A percentile compares a stretch with the other conserved stretches of the same genome.
Conservation (phyloP, 129 eudicot species). For the Chrysanthemum makinoi region DNA sequence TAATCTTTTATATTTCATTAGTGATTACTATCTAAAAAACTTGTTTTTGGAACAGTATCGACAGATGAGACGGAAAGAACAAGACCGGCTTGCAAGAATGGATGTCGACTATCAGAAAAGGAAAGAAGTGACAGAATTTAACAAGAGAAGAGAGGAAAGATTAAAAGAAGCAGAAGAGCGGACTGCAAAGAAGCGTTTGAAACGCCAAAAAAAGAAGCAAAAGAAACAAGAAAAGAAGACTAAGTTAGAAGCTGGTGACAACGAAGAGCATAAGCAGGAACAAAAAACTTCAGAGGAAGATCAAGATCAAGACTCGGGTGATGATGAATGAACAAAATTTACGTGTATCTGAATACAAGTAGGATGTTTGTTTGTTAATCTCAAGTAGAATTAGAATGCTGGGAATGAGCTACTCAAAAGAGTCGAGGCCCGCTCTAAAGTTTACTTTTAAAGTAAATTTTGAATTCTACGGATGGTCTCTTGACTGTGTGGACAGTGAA, state of each 20-base stretch:
- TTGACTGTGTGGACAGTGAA: not conserved
- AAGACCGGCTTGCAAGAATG: constrained; percentile 88
- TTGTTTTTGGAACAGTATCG: constrained; percentile 59
- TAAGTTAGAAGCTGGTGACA: constrained; percentile 43
- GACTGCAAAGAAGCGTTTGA: constrained; percentile 85
- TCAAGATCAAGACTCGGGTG: constrained; percentile 39
- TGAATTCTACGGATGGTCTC: constrained; percentile 4
- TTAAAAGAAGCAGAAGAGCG: constrained; percentile 86
- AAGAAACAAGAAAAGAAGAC: constrained; percentile 63
- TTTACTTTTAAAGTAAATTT: not conserved
- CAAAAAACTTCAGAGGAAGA: constrained; percentile 55
- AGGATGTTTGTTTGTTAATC: constrained; percentile 13
- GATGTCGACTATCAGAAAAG: constrained; percentile 77
- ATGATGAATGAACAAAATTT: constrained; percentile 27
- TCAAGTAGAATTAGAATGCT: not conserved
- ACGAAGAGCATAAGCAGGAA: constrained; percentile 42
- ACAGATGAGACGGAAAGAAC: constrained; percentile 92
- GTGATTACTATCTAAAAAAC: constrained; percentile 8
- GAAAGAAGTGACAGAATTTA: constrained; percentile 78
- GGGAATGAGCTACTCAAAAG: not conserved
- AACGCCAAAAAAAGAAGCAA: constrained; percentile 89
- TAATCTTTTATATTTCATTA: constrained; percentile 6
- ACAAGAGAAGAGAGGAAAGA: constrained; percentile 72
- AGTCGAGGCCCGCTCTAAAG: not conserved
- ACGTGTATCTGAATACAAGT: constrained; percentile 20